phyloP scores from a whole-genome alignment of 2,329 filamentous ascomycete genomes.

The Pseudovirgaria hyperparasitica region DNA sequence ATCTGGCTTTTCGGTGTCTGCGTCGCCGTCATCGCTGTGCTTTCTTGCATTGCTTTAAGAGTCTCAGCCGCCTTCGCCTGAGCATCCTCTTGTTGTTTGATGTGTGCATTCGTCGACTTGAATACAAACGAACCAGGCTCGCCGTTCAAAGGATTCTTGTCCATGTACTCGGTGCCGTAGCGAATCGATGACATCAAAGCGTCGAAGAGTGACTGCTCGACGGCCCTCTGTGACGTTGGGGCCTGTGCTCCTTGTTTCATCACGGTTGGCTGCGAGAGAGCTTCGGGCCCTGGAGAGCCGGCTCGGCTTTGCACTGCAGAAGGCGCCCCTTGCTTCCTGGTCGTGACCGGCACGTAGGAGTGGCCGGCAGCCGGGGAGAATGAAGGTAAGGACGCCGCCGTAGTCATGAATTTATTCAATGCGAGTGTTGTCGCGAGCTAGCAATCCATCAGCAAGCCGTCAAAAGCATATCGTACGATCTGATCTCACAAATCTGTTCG shows the following conservation, averaged over 20 bases:
- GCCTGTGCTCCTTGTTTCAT: constrained; percentile 1
- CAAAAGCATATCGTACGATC: neutral
- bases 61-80: constrained; percentile 13
- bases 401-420: constrained; percentile 41
- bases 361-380: constrained; percentile 49
- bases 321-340: too few relatives aligned
- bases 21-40: constrained; percentile 15
- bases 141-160: constrained; percentile 49
- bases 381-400: constrained; percentile 39
- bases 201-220: constrained; percentile 28
- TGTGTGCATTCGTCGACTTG: constrained; percentile 28
- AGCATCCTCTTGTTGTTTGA: constrained; percentile 27
- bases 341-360: constrained; percentile 41
- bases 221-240: constrained; percentile 14
- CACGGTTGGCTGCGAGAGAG: constrained; percentile 3
- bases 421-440: constrained; percentile 44
- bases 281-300: constrained; percentile 17
- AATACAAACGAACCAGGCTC: constrained; percentile 52
- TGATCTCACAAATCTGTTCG: constrained; percentile 37
- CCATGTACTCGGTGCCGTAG: constrained; percentile 50
- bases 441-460: constrained; percentile 3
- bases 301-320: constrained; percentile 12
- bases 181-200: constrained; percentile 38
- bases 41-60: constrained; percentile 10
- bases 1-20: constrained; percentile 16